Evolutionary conservation across 495 filamentous ascomycete species (phyloP).

Genomic region (Penicillium pulvis): DNA sequence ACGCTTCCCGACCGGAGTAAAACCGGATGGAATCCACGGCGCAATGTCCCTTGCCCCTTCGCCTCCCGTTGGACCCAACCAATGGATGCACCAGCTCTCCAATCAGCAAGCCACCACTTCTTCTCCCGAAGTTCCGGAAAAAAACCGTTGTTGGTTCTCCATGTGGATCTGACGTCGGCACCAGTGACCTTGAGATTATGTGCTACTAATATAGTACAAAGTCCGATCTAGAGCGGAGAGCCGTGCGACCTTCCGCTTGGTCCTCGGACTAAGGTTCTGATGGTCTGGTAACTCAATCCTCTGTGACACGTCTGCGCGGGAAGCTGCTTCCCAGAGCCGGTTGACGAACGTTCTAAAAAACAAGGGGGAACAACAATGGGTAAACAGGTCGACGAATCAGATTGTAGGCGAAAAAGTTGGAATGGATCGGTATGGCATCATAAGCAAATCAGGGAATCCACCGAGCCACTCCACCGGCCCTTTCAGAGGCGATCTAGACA

Average conservation of each 20-base stretch:
- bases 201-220: neutral
- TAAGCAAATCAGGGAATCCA: constrained; percentile 12
- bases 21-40: neutral
- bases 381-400: neutral
- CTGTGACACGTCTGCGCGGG: neutral
- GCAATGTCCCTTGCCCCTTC: constrained; percentile 12
- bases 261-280: neutral
- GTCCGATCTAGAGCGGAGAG: neutral
- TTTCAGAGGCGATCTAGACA: constrained; percentile 19
- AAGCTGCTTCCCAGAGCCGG: neutral
- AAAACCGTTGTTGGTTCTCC: constrained; percentile 13
- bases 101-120: neutral
- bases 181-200: neutral
- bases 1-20: neutral
- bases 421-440: constrained; percentile 22
- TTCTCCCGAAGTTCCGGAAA: constrained; percentile 13
- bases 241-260: neutral
- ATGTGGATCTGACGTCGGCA: constrained; percentile 35
- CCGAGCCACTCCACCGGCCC: constrained; percentile 8
- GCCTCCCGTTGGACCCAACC: constrained; percentile 8
- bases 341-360: neutral
- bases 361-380: neutral
- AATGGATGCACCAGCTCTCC: neutral
- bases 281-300: neutral
- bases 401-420: neutral